Conservation (phyloP, 2,329 filamentous ascomycete species). For the Didymella segeticola region DNA sequence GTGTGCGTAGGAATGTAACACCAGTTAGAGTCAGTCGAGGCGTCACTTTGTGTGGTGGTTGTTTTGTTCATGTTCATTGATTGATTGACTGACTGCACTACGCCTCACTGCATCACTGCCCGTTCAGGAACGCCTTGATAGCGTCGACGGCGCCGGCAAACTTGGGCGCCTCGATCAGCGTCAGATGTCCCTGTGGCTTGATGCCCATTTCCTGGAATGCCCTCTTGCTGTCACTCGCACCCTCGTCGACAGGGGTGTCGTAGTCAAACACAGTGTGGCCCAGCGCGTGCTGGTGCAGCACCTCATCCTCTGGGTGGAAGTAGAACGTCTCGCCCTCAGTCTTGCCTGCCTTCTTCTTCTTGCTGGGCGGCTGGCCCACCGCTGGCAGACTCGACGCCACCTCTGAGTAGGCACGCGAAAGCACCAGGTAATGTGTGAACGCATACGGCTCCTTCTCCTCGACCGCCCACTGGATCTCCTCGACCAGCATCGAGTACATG, state of each 20-base stretch:
- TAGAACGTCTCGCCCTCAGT: slow-evolving; percentile 70
- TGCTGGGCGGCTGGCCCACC: slow-evolving; percentile 50
- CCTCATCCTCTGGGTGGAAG: slow-evolving; percentile 96
- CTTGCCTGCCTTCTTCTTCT: slow-evolving; percentile 51
- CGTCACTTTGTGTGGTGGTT: background rate
- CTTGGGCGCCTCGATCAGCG: slow-evolving; percentile 81
- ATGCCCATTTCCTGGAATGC: slow-evolving; percentile 95
- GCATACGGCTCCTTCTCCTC: slow-evolving; percentile 91
- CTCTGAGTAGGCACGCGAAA: slow-evolving; percentile 93
- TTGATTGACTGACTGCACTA: too few species aligned
- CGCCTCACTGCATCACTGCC: slow-evolving; percentile 19
- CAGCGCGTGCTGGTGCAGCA: slow-evolving; percentile 76
- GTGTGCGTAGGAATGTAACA: slow-evolving; percentile 49
- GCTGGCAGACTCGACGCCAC: slow-evolving; percentile 78
- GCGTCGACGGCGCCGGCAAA: slow-evolving; percentile 79
- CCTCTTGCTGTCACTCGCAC: slow-evolving; percentile 86
- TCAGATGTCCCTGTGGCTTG: slow-evolving; percentile 81
- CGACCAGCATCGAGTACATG: slow-evolving; percentile 91
- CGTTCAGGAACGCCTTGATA: slow-evolving; percentile 73
- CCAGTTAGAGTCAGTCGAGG: slow-evolving; percentile 39
- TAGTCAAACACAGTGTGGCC: slow-evolving; percentile 77
- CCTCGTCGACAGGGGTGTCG: slow-evolving; percentile 77
- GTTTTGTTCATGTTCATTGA: background rate
- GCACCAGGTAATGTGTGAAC: slow-evolving; percentile 90
- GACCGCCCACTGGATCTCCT: slow-evolving; percentile 87